Conservation (phyloP, 1,139 yeast species). For the Scheffersomyces quercinus region DNA sequence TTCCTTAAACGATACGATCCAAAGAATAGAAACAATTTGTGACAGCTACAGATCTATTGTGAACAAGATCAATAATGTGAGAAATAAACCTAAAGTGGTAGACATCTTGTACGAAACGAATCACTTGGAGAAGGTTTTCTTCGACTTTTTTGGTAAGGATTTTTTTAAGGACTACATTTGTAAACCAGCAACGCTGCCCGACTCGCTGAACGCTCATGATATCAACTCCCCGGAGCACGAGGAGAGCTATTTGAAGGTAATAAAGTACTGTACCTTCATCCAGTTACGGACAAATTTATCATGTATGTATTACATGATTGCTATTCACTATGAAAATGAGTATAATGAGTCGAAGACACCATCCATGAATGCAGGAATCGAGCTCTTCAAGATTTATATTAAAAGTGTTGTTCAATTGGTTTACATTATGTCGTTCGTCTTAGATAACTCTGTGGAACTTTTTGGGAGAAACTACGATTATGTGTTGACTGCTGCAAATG, state of each 20-base stretch:
- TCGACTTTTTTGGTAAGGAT: conserved; percentile 44
- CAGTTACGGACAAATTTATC: conserved; percentile 44
- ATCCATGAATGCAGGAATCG: conserved; percentile 44
- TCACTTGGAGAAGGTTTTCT: conserved; percentile 37
- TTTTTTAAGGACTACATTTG: conserved; percentile 44
- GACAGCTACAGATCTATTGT: conserved; percentile 33
- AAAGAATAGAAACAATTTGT: conserved; percentile 20
- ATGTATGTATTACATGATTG: conserved; percentile 46
- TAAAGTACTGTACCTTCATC: conserved; percentile 37
- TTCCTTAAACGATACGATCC: conserved; percentile 15
- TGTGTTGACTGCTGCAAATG: conserved; percentile 39
- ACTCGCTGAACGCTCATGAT: neutral
- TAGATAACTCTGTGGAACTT: conserved; percentile 45
- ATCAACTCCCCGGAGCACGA: conserved; percentile 11
- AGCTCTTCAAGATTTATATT: conserved; percentile 44
- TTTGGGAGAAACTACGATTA: conserved; percentile 46
- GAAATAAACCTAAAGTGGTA: conserved; percentile 34
- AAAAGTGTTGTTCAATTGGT: conserved; percentile 47
- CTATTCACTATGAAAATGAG: conserved; percentile 42
- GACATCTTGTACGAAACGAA: conserved; percentile 42
- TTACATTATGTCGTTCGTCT: conserved; percentile 46
- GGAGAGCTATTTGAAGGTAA: conserved; percentile 27
- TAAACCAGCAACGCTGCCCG: conserved; percentile 27
- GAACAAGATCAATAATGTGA: conserved; percentile 30
- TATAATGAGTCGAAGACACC: conserved; percentile 29